Evolutionary conservation across 129 eudicot species (phyloP).

Genomic region (Lonicera japonica): DNA sequence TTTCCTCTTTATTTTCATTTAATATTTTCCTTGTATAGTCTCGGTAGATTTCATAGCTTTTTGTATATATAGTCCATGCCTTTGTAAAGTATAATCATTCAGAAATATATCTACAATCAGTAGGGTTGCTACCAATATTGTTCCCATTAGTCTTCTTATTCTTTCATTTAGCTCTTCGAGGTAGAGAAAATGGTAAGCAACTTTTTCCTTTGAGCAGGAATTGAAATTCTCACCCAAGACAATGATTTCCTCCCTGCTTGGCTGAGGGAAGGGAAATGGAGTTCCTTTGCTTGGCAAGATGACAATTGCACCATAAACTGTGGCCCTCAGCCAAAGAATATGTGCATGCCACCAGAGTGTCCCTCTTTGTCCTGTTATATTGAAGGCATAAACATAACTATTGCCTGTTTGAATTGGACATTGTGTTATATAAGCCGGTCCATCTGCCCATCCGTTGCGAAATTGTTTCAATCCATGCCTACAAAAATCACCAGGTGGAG

Average conservation of each 20-base stretch:
- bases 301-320: slow-evolving; percentile 68
- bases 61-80: no score
- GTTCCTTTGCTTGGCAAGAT: slow-evolving; percentile 42
- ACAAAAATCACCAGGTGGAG: neutral
- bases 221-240: slow-evolving; percentile 29
- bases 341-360: slow-evolving; percentile 88
- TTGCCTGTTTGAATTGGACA: slow-evolving; percentile 60
- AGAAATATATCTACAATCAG: no score
- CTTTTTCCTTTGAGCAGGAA: neutral
- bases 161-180: neutral
- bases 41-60: no score
- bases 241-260: slow-evolving; percentile 33
- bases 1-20: no score
- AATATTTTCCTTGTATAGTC: no score
- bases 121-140: no score
- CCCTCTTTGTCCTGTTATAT: slow-evolving; percentile 62
- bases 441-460: slow-evolving; percentile 71
- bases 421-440: slow-evolving; percentile 72
- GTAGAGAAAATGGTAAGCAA: neutral
- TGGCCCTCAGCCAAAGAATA: slow-evolving; percentile 70
- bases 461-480: slow-evolving; percentile 78
- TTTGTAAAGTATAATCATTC: no score
- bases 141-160: no score
- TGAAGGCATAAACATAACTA: slow-evolving; percentile 47
- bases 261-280: slow-evolving; percentile 56